Base-by-base conservation (phyloP, 495 filamentous ascomycete genomes). In the Rusavskia elegans region DNA sequence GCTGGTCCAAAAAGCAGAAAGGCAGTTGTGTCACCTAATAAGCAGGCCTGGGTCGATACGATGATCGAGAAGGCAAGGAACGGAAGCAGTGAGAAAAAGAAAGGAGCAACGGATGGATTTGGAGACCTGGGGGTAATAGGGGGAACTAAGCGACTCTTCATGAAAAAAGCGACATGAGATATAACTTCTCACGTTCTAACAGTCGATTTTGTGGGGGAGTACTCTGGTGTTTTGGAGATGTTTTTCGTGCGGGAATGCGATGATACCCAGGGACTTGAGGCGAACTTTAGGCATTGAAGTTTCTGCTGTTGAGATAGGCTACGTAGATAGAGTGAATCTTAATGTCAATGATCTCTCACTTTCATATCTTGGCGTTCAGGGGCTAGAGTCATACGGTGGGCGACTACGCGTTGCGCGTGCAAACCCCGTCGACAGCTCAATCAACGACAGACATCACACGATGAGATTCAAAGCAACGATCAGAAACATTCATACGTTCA, bases 381-480 rank as follows among this genome's bases (percentile, higher is more conserved):
- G 40, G 40, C 14, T 11, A 42, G 10, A 42, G 14, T 29, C 7
- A 11, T 46, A 23, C 44, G 23, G 44, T 29, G 14, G 14, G 3
- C 44, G 6, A 23, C 23, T 25, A 46, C 44, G 44, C 44, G 19
- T 8, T 29, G 2, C 44, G 19, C 44, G 44, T 46, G 44, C 44
- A 46, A 23, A 8, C 23, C 8, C 4, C 23, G 11, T 46, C 44
- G 6, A 29, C 16, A 11, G 20, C 23, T 13, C 23, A 6, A 46
- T 16, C 19, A 14, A 16, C 16, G 3, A 19, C 1, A 3, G 8
- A 21, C 20, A 14, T n/a, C 20, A 29, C 25, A 63, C 53, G 7
- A 92, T 92, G 87, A 75, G 87, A 45, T 92, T 92, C 72, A 82
- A 80, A 59, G 84, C 79, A 37, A 79, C 84, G 53, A 75, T 98